Evolutionary conservation across 768 basidiomycete genomes (phyloP), one percentile per base, ranked within the genome.

Genomic region (Sarcomyxa edulis): DNA sequence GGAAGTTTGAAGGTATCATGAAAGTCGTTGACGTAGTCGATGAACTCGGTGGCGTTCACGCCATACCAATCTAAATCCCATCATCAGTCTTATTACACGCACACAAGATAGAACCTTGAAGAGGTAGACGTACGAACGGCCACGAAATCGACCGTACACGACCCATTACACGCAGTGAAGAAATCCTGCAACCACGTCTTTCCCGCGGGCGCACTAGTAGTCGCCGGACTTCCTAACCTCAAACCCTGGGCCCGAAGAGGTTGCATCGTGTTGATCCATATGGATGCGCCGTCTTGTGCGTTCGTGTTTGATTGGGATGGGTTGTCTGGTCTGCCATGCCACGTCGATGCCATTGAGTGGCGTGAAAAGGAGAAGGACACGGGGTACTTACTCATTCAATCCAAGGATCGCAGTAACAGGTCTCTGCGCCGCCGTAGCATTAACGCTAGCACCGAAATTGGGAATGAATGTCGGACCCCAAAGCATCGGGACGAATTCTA

Each of bases 401-500:
- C 69, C 75, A 1, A 78, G 59, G 9, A 71, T 52, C 15, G 65
- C 59, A 4, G 64, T 68, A 3, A 71, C 61, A 32, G 64, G 57
- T 8, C 48, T 46, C 20, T 53, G 38, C 10, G 52, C 40, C 35
- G 76, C 58, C 1, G 69, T 67, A 9, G 59, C 46, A 34, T 70
- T 63, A 37, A 76, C 69, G 2, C 59, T 61, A 8, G 53, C 46
- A 14, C 56, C 51, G 51, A 69, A 77, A 11, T 68, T 52, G 18
- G 59, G 49, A n/a, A 67, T 47, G 12, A 67, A 45, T 14, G 52
- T 48, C 12, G 48, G 33, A 12, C 76, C 74, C 75, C 76, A 76
- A 5, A 78, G 63, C 71, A 76, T 72, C 15, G 76, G 74, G 1
- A 74, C 70, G 46, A 72, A 78, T 45, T 77, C 75, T 16, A 77